A percentile compares a stretch with the other conserved stretches of the same genome.
These are phyloP conservation scores for Babesia divergens DNA, from an alignment of 169 alveolate species.

Conservation along the genomic window DNA sequence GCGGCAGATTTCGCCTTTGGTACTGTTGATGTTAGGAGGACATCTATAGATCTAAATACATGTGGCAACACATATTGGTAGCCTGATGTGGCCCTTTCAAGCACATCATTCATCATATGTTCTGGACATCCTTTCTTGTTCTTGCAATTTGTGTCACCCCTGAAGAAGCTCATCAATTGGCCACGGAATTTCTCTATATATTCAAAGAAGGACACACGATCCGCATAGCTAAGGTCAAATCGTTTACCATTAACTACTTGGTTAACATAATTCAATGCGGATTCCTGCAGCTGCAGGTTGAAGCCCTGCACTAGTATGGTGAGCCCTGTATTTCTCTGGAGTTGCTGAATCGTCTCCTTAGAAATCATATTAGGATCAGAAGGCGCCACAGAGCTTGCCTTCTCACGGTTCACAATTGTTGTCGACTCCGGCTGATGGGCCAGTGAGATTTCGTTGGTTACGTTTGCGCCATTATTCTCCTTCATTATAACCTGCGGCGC, in stretches of 20 bases:
- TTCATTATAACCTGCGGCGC: background rate
- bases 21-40: constrained; percentile 2
- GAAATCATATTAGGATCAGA: background rate
- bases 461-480: background rate
- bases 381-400: background rate
- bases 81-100: constrained; percentile 9
- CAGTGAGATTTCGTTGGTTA: background rate
- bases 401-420: background rate
- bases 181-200: background rate
- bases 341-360: background rate
- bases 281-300: constrained; percentile 1
- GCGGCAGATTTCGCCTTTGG: background rate
- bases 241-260: background rate
- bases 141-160: background rate
- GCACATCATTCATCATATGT: background rate
- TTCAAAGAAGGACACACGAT: constrained; percentile 3
- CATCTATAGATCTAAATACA: constrained; percentile 40
- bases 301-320: constrained; percentile 24
- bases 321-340: background rate
- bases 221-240: background rate
- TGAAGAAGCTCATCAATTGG: background rate
- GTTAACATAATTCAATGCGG: constrained; percentile 19
- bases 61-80: constrained; percentile 31
- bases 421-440: background rate
- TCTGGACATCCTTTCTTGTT: background rate